Evolutionary conservation across 768 basidiomycete species (phyloP).

Genomic region (Gloeostereum incarnatum): DNA sequence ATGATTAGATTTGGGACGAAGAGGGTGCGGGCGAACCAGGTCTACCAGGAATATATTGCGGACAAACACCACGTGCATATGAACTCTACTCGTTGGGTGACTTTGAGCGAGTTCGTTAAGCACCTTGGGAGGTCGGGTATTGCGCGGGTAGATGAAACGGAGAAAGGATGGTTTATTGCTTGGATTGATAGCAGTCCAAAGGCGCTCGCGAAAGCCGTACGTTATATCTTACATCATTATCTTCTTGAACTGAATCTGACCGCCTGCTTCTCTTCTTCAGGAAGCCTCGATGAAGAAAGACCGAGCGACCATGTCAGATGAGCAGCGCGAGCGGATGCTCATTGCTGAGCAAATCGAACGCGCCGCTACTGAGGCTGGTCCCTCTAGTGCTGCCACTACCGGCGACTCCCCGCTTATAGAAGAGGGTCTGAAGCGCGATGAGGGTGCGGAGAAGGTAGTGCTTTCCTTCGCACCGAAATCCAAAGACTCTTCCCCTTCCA

Average conservation of each 20-base stretch:
- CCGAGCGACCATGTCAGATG: constrained; percentile 83
- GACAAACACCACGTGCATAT: constrained; percentile 95
- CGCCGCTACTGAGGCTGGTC: constrained; percentile 46
- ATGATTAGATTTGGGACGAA: constrained; percentile 77
- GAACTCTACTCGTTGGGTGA: constrained; percentile 98
- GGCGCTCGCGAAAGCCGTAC: constrained; percentile 81
- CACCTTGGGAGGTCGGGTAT: constrained; percentile 81
- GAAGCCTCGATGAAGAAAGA: constrained; percentile 90
- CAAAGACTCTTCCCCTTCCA: constrained; percentile 16
- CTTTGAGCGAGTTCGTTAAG: constrained; percentile 92
- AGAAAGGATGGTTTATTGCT: constrained; percentile 95
- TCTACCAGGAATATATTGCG: constrained; percentile 96
- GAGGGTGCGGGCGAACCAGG: constrained; percentile 87
- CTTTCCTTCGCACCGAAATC: constrained; percentile 62
- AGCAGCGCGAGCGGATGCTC: constrained; percentile 84
- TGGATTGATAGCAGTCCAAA: constrained; percentile 98
- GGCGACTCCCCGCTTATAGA: constrained; percentile 32
- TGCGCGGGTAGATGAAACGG: constrained; percentile 93
- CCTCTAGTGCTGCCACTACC: constrained; percentile 13
- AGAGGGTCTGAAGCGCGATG: constrained; percentile 64
- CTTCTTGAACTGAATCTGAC: constrained; percentile 4
- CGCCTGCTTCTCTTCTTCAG: constrained; percentile 20
- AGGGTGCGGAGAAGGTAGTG: constrained; percentile 64
- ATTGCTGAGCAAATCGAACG: constrained; percentile 93
- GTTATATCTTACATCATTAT: constrained; percentile 12